Evolutionary conservation across 805 yeast genomes (phyloP).

Genomic region (Candida cerambycidarum): DNA sequence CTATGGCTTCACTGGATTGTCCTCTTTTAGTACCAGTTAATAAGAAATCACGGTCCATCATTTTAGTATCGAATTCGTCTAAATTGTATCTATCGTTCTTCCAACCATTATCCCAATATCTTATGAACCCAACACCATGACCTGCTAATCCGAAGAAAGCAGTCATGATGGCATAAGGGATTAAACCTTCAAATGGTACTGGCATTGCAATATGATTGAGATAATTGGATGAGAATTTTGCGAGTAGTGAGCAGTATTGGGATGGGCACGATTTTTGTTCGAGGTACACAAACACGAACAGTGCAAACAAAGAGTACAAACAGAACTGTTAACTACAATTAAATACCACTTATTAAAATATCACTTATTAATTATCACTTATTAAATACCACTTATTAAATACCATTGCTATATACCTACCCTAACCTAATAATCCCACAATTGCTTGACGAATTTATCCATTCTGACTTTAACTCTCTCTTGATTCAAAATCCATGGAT

Average conservation of each 20-base stretch:
- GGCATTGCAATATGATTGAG: conserved; percentile 29
- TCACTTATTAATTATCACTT: too few relatives aligned
- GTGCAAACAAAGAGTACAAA: too few relatives aligned
- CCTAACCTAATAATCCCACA: conserved; percentile 49
- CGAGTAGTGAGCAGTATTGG: neutral
- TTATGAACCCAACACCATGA: conserved; percentile 43
- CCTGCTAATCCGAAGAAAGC: conserved; percentile 47
- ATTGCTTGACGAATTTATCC: conserved; percentile 77
- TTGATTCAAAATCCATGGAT: conserved; percentile 91
- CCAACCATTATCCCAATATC: conserved; percentile 53
- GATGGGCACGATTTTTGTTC: too few relatives aligned
- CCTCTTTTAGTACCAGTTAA: conserved; percentile 75
- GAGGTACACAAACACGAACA: too few relatives aligned
- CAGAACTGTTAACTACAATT: too few relatives aligned
- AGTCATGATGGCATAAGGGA: conserved; percentile 47
- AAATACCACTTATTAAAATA: too few relatives aligned
- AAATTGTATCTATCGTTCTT: conserved; percentile 45
- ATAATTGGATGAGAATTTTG: conserved; percentile 15
- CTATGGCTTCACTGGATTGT: conserved; percentile 62
- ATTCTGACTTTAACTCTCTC: conserved; percentile 70
- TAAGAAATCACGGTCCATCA: conserved; percentile 73
- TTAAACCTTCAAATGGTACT: conserved; percentile 48
- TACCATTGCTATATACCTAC: too few relatives aligned
- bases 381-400: too few relatives aligned
- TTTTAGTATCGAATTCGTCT: conserved; percentile 43